Base-by-base conservation (phyloP, 1,284 basidiomycete species). In the Cutaneotrichosporon cavernicola region DNA sequence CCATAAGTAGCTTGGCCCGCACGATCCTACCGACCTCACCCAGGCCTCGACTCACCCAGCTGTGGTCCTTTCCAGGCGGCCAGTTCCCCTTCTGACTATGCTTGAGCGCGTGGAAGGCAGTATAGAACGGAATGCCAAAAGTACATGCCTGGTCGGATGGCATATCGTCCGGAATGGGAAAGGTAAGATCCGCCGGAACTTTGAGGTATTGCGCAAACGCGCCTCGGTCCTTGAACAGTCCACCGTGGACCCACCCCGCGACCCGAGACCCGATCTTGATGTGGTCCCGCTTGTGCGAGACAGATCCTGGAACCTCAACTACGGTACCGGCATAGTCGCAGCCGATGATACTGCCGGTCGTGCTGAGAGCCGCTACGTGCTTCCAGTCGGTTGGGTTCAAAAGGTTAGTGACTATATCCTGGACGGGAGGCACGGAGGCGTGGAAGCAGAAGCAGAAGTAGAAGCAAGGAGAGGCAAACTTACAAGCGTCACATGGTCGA, bases 211-310 rank as follows among this genome's bases (percentile, higher is more conserved):
- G 77, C 8, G 81, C 80, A 66, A 76, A 80, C 9, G 80, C 74
- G 65, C 80, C 80, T 50, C 62, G 66, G 65, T 72, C 67, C 7
- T 66, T 75, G 71, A 81, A 73, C 60, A 75, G 65, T 43, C 80
- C 80, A 36, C 83, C 84, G 67, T 83, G 81, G 8, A 84, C 81
- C 60, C 81, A 78, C 11, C 82, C 83, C 5, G 81, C 82, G 14
- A 85, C 82, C 13, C 81, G 78, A 64, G 83, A 80, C 7, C 84
- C 85, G 22, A 81, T 73, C 60, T 66, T 65, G 58, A 69, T 31
- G 52, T 65, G 63, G 43, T 47, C 56, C 50, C 55, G 60, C 47
- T 49, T 21, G 32, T 38, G 7, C 9, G 56, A 34, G 11, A 38
- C 36, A 14, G 32, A 34, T 30, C 30, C 62, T 8, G 40, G 16